Conservation (phyloP, 2,329 filamentous ascomycete species). For the Cladosporium halotolerans region DNA sequence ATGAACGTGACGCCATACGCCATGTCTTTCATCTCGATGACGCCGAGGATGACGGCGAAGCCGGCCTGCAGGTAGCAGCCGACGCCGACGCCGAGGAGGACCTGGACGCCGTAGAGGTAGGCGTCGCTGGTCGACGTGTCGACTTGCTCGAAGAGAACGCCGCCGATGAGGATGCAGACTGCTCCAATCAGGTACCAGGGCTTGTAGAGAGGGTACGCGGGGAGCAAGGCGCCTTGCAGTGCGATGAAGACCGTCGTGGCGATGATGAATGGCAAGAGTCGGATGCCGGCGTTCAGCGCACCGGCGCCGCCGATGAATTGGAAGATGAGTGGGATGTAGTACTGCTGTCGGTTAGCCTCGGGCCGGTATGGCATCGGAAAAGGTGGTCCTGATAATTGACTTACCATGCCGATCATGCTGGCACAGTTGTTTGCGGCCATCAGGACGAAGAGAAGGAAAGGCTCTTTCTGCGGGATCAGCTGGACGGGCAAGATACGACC, state of each 20-base stretch:
- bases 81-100: constrained; percentile 18
- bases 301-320: constrained; percentile 44
- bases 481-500: constrained; percentile 46
- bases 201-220: constrained; percentile 34
- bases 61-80: constrained; percentile 18
- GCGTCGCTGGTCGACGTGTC: constrained; percentile 12
- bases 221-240: constrained; percentile 35
- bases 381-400: no score
- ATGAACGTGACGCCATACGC: constrained; percentile 13
- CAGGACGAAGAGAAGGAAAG: constrained; percentile 40
- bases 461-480: constrained; percentile 35
- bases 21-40: constrained; percentile 13
- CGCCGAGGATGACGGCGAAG: constrained; percentile 17
- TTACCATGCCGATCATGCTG: constrained; percentile 23
- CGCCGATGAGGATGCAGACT: constrained; percentile 31
- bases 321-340: constrained; percentile 52
- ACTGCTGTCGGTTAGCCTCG: constrained; percentile 20
- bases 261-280: constrained; percentile 39
- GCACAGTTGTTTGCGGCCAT: constrained; percentile 33
- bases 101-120: constrained; percentile 23
- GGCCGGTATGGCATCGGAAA: no score
- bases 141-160: constrained; percentile 31
- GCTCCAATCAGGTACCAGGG: constrained; percentile 37
- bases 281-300: constrained; percentile 36
- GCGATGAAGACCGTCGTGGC: constrained; percentile 33